Base-by-base conservation (phyloP, 176 grass and related monocot species). In the Urochloa ruziziensis region DNA sequence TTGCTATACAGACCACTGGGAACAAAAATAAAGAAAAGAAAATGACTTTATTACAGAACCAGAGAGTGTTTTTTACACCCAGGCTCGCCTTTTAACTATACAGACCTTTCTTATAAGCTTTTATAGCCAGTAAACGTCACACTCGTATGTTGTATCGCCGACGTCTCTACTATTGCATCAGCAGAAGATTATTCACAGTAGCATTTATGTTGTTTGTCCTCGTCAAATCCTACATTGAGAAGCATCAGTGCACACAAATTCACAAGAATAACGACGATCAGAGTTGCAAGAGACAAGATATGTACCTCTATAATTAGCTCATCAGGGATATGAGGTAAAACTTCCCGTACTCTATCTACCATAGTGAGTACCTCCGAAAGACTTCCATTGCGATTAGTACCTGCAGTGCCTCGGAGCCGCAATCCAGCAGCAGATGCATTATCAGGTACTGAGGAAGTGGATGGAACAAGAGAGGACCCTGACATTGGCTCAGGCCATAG, bases 111-210 rank as follows among this genome's bases (percentile, higher is more conserved):
- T 51, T 80, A 73, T 84, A 82, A 83, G 49, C 73, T 87, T 79
- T 87, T 69, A 77, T 81, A 60, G 80, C 76, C 77, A 59, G 75
- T 82, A 81, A 81, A 82, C 68, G 67, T 76, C 82, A 85, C 71
- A 54, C 28, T 66, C 77, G 74, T 83, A 80, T 81, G 40, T 80
- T 67, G 78, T 84, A 77, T 74, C 59, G 53, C 39, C 60, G 36
- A 57, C 72, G 66, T 32, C 44, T 71, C 52, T 87, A 87, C 68
- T 86, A 96, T 84, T 96, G 94, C 78, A 91, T 86, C 84, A 94
- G 59, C 85, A 99, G 85, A 89, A 99, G 97, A 99, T 99, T 99
- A 99, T 99, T 99, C 91, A 99, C 93, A 87, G 97, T 99, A 43
- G 92, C 83, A 77, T 96, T 96, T 81, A 96, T 85, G 80, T 99